Conservation (phyloP, 2,329 filamentous ascomycete species). For the Neopestalotiopsis clavispora region DNA sequence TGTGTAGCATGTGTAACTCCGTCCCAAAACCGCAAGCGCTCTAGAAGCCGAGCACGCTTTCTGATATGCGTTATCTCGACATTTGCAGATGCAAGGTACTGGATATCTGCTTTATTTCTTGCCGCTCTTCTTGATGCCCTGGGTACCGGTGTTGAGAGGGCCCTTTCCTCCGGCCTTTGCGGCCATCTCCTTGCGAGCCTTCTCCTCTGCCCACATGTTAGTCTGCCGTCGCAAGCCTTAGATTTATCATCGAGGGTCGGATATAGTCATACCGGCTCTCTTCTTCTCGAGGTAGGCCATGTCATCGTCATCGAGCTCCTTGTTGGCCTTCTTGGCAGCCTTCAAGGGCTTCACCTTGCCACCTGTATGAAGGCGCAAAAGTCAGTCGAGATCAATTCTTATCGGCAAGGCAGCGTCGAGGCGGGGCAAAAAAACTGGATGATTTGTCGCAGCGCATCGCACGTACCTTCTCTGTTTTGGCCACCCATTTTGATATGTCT, state of each 20-base stretch:
- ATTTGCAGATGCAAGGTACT: background rate
- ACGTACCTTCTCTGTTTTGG: conserved; percentile 66
- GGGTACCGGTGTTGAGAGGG: conserved; percentile 79
- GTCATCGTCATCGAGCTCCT: conserved; percentile 88
- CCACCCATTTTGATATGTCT: conserved; percentile 64
- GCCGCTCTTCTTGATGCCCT: conserved; percentile 97
- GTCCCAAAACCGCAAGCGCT: background rate
- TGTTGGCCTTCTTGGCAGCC: conserved; percentile 82
- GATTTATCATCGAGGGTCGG: background rate
- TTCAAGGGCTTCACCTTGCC: conserved; percentile 88
- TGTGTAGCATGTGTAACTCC: conserved; percentile 5
- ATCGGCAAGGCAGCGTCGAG: background rate
- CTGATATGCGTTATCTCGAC: background rate
- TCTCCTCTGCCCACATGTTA: conserved; percentile 64
- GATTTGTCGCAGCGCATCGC: background rate
- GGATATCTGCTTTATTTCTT: conserved; percentile 73
- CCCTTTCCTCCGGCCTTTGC: conserved; percentile 86
- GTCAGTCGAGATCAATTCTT: conserved; percentile 16
- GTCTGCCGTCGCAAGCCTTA: background rate
- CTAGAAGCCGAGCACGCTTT: background rate
- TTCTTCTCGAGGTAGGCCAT: conserved; percentile 83
- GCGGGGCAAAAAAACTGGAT: background rate
- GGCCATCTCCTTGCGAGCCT: conserved; percentile 84
- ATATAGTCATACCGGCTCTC: conserved; percentile 69
- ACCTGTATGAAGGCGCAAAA: conserved; percentile 51